Base-by-base conservation (phyloP, 139 green algal genomes). In the Marvania coccoides region DNA sequence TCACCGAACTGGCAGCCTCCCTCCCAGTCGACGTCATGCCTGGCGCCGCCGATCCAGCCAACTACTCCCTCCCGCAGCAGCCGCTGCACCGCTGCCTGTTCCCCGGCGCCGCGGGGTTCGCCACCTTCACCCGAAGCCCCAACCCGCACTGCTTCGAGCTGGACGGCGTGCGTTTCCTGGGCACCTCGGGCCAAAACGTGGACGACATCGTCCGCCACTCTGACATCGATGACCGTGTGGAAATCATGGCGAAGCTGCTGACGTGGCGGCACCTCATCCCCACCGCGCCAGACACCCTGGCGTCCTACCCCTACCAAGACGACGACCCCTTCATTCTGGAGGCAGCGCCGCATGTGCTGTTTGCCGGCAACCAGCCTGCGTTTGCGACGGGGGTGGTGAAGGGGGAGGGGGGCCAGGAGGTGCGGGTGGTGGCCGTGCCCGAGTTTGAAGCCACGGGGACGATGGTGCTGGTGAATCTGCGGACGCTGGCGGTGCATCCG, bases 21-120 rank as follows among this genome's bases (percentile, higher is more conserved):
- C 61, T 98, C 45, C 90, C 89, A 0, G 82, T 99, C 24, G 94
- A 99, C 69, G 64, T 99, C 10, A 97, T 99, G 91, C 91, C 94
- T 3, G 94, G 94, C 2, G 58, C 77, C 1, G 76, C 77, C 26
- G 94, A 99, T 74, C 93, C 90, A 0, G 81, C 87, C 61, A 98
- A 95, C 66, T 81, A 88, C 35, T 86, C 89, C 12, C 75, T 99
- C 63, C 94, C 94, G 10, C 94, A 99, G 77, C 94, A 98, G 80
- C 87, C 91, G n/a, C 67, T 99, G 53, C 91, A 99, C 81, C 69
- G 56, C 40, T 95, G 88, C 68, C 81, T 98, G 24, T 79, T 97
- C 33, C 86, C 85, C 3, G 53, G 64, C 3, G 80, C 84, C 51
- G 55, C 53, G 5, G 56, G 54, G 12, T 86, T 81, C 66, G 29